Percentiles rank a stretch among this genome's conserved stretches.
Evolutionary conservation across 768 basidiomycete genomes (phyloP).

Genomic region (Lactarius psammicola): DNA sequence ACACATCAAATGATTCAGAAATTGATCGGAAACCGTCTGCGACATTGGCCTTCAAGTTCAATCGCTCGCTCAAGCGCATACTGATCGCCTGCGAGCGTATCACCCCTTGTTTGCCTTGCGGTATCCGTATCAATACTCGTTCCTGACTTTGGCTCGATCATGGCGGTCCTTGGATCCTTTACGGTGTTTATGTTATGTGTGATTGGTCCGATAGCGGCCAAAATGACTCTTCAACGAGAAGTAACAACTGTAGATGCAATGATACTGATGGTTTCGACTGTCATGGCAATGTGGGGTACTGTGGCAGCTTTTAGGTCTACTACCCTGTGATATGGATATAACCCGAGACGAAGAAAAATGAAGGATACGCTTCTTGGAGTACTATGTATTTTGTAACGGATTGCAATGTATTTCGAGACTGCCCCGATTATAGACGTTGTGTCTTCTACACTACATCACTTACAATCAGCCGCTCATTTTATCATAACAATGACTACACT

Average conservation of each 20-base stretch:
- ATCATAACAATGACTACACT: constrained; percentile 37
- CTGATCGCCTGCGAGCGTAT: constrained; percentile 56
- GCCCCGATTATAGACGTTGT: not conserved
- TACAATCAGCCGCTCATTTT: too few relatives aligned
- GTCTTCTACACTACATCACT: constrained; percentile 6
- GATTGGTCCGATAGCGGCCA: constrained; percentile 66
- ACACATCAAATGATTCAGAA: constrained; percentile 26
- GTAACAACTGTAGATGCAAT: constrained; percentile 52
- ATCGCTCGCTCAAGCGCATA: constrained; percentile 38
- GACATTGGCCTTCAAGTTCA: constrained; percentile 34
- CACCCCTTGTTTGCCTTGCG: constrained; percentile 53
- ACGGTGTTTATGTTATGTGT: constrained; percentile 62
- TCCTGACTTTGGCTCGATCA: constrained; percentile 77
- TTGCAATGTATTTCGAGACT: not conserved
- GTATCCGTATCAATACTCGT: constrained; percentile 70
- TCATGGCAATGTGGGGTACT: constrained; percentile 82
- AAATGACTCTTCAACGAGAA: constrained; percentile 53
- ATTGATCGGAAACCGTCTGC: constrained; percentile 23
- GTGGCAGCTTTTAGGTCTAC: constrained; percentile 54
- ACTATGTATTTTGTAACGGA: constrained; percentile 1
- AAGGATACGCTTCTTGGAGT: not conserved
- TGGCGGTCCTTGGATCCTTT: constrained; percentile 92
- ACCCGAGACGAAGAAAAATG: not conserved
- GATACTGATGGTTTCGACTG: constrained; percentile 49
- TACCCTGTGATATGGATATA: not conserved